Evolutionary conservation across 768 basidiomycete genomes (phyloP).

Genomic region (Ramaria rubella): DNA sequence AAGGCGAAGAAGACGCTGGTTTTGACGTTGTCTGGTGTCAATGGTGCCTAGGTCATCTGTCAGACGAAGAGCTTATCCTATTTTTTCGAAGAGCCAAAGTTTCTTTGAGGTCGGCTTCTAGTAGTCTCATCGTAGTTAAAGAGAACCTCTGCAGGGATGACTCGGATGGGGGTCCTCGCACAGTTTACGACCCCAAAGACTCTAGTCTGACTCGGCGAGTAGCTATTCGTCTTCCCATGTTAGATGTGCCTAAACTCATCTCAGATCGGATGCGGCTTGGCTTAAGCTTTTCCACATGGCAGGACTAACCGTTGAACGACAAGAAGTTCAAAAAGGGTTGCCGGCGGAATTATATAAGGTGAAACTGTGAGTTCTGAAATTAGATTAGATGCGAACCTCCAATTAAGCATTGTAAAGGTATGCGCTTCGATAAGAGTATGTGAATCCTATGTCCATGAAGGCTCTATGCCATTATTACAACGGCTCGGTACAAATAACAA

Average conservation of each 20-base stretch:
- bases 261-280: constrained; percentile 81
- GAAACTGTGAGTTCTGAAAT: constrained; percentile 58
- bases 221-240: not conserved
- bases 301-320: constrained; percentile 61
- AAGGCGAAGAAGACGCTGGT: constrained; percentile 41
- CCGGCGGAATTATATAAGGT: constrained; percentile 77
- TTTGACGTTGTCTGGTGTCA: constrained; percentile 97
- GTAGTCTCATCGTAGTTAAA: constrained; percentile 78
- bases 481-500: too few relatives aligned
- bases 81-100: constrained; percentile 63
- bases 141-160: constrained; percentile 77
- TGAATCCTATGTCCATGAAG: too few relatives aligned
- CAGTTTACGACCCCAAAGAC: constrained; percentile 77
- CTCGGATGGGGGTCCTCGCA: constrained; percentile 41
- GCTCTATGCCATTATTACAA: too few relatives aligned
- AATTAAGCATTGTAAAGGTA: constrained; percentile 37
- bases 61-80: constrained; percentile 63
- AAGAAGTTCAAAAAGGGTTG: constrained; percentile 78
- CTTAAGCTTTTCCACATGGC: constrained; percentile 67
- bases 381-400: not conserved
- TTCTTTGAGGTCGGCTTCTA: constrained; percentile 44
- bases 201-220: constrained; percentile 82
- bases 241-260: constrained; percentile 4
- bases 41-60: constrained; percentile 91
- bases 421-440: constrained; percentile 49